Percentiles rank a stretch among this genome's conserved stretches.
These are phyloP conservation scores for Aciculoconidium aculeatum DNA, from an alignment of 805 yeast species.

Conservation along the genomic window DNA sequence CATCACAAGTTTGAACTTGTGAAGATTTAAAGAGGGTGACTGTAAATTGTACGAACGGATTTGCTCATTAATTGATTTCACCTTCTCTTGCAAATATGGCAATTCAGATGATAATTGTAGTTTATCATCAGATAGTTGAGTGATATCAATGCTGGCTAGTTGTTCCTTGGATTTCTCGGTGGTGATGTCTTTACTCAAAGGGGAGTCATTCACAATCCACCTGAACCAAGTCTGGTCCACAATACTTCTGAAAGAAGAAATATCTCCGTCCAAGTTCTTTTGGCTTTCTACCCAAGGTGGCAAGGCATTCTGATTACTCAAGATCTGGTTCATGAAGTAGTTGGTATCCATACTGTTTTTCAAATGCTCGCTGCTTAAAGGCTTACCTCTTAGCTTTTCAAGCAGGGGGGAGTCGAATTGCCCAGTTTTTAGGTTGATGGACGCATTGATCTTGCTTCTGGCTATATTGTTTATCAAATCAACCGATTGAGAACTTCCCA, in stretches of 20 bases:
- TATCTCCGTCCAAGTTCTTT: constrained; percentile 44
- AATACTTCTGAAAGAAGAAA: constrained; percentile 41
- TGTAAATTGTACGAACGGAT: constrained; percentile 34
- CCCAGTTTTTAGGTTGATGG: constrained; percentile 58
- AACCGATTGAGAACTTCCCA: constrained; percentile 38
- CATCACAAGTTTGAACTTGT: constrained; percentile 29
- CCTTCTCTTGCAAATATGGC: constrained; percentile 18
- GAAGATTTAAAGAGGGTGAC: constrained; percentile 31
- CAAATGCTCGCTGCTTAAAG: constrained; percentile 48
- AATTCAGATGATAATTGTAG: constrained; percentile 6
- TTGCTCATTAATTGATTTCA: constrained; percentile 16
- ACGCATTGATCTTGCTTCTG: constrained; percentile 65
- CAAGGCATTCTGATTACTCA: constrained; percentile 67
- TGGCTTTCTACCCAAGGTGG: constrained; percentile 93
- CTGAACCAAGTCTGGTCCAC: constrained; percentile 25
- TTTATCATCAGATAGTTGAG: constrained; percentile 1
- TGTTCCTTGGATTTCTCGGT: constrained; percentile 2
- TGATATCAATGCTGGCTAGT: neutral
- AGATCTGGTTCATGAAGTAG: constrained; percentile 71
- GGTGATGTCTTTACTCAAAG: constrained; percentile 2
- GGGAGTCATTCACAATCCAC: constrained; percentile 9
- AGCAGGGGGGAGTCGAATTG: constrained; percentile 52
- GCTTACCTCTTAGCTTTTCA: constrained; percentile 51
- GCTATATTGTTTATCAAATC: constrained; percentile 64
- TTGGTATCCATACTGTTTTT: constrained; percentile 56